Conservation (phyloP, 805 yeast genomes). For the Saturnispora silvae region DNA sequence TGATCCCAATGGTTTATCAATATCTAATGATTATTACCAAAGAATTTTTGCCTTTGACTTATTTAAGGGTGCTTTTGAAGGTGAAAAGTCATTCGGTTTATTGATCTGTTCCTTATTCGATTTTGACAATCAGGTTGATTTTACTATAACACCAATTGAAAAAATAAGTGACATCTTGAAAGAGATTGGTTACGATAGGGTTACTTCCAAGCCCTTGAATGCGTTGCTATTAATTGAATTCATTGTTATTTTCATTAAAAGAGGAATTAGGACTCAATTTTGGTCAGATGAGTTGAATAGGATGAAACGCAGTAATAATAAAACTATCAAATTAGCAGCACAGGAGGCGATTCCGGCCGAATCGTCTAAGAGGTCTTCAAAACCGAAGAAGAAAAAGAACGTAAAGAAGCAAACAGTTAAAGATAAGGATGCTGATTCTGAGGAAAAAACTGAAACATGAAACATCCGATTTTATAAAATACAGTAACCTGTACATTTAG, state of each 20-base stretch:
- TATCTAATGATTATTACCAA: slow-evolving; percentile 8
- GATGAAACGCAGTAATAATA: not conserved
- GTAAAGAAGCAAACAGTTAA: not conserved
- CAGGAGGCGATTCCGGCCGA: not conserved
- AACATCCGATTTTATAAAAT: too few species aligned
- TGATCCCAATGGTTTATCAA: not conserved
- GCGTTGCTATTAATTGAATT: slow-evolving; percentile 6
- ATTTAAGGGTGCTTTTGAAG: slow-evolving; percentile 10
- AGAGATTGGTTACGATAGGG: not conserved
- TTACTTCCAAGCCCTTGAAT: not conserved
- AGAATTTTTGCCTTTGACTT: slow-evolving; percentile 8
- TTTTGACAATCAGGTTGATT: not conserved
- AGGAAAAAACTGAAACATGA: too few species aligned
- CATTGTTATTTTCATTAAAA: slow-evolving; percentile 2
- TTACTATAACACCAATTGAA: slow-evolving; percentile 4
- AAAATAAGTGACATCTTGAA: slow-evolving; percentile 1
- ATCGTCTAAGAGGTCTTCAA: not conserved
- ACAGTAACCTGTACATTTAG: too few species aligned
- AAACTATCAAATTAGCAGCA: slow-evolving; percentile 4
- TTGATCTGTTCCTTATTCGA: slow-evolving; percentile 6
- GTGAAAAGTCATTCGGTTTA: slow-evolving; percentile 3
- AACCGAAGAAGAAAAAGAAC: not conserved
- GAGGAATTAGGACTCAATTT: slow-evolving; percentile 1
- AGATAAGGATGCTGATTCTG: not conserved
- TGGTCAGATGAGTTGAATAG: not conserved